These are phyloP conservation scores for Zea luxurians DNA, from an alignment of 176 grass and related monocot species.

Conservation along the genomic window DNA sequence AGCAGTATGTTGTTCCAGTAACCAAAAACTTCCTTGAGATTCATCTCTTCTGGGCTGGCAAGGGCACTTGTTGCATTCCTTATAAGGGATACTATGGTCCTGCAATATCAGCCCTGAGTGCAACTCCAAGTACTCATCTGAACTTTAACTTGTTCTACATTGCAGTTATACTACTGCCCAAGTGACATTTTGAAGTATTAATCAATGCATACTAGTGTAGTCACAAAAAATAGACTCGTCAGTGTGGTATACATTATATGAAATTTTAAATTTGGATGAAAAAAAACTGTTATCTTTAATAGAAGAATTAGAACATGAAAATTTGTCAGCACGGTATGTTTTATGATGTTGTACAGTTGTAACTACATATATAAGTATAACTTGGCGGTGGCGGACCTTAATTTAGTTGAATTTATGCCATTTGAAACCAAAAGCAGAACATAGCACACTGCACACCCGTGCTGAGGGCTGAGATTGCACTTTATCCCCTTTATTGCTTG, in stretches of 20 bases:
- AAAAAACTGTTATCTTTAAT: not conserved
- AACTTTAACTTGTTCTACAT: slow-evolving; percentile 7
- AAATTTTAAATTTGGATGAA: not conserved
- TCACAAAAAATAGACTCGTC: not conserved
- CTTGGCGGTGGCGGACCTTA: not conserved
- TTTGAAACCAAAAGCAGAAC: slow-evolving; percentile 2
- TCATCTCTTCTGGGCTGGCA: slow-evolving; percentile 98
- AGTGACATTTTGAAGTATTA: slow-evolving; percentile 20
- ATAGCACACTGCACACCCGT: not conserved
- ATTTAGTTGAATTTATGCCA: slow-evolving; percentile 7
- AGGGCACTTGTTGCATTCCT: slow-evolving; percentile 85
- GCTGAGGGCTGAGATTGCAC: not conserved
- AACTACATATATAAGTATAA: not conserved
- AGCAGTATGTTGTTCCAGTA: slow-evolving; percentile 53
- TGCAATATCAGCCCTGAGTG: slow-evolving; percentile 76
- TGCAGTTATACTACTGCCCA: slow-evolving; percentile 1
- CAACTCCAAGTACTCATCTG: slow-evolving; percentile 55
- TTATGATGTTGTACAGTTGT: slow-evolving; percentile 13
- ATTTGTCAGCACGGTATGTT: not conserved
- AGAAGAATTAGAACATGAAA: slow-evolving; percentile 12
- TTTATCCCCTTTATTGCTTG: slow-evolving; percentile 13
- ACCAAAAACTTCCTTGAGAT: slow-evolving; percentile 86
- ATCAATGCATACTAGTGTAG: not conserved
- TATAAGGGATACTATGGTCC: slow-evolving; percentile 66
- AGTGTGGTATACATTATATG: not conserved